These are phyloP conservation scores for Puccinia hordei DNA, from an alignment of 1,284 basidiomycete species.

Conservation along the genomic window DNA sequence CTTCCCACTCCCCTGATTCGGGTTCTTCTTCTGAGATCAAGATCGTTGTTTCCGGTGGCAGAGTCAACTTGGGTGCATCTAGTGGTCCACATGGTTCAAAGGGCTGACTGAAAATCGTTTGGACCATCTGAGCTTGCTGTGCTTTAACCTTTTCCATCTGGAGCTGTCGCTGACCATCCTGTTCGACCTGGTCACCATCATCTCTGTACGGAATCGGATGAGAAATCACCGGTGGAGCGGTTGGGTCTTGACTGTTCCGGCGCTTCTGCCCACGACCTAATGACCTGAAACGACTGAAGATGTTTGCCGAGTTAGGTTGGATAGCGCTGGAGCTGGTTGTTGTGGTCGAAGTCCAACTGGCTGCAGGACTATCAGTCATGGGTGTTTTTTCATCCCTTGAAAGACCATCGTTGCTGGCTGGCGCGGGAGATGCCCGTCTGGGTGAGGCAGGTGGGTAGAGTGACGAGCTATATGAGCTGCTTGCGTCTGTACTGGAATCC, in stretches of 20 bases:
- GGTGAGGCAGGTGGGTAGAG: constrained; percentile 24
- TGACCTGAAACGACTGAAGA: constrained; percentile 41
- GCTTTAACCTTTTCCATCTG: constrained; percentile 55
- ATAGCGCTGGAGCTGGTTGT: not conserved
- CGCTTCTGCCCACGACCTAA: constrained; percentile 38
- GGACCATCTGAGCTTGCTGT: constrained; percentile 63
- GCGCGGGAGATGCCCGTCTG: constrained; percentile 11
- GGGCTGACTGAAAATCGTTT: constrained; percentile 69
- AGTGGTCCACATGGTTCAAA: constrained; percentile 71
- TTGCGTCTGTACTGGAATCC: constrained; percentile 28
- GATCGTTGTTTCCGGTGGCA: constrained; percentile 70
- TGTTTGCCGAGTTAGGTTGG: constrained; percentile 19
- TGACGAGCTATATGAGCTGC: constrained; percentile 38
- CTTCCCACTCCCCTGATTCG: constrained; percentile 61
- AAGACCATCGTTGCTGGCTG: constrained; percentile 6
- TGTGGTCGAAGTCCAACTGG: constrained; percentile 3
- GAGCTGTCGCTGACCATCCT: constrained; percentile 52
- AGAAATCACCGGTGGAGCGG: constrained; percentile 13
- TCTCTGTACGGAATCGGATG: constrained; percentile 29
- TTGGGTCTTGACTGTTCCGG: constrained; percentile 26
- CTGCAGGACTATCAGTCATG: not conserved
- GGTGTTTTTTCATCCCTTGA: constrained; percentile 1
- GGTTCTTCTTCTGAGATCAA: constrained; percentile 80
- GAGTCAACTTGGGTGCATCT: constrained; percentile 72
- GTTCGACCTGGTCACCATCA: constrained; percentile 7